These are phyloP conservation scores for Xylariaceae sp. DNA, from an alignment of 2,329 filamentous ascomycete genomes.

Conservation along the genomic window DNA sequence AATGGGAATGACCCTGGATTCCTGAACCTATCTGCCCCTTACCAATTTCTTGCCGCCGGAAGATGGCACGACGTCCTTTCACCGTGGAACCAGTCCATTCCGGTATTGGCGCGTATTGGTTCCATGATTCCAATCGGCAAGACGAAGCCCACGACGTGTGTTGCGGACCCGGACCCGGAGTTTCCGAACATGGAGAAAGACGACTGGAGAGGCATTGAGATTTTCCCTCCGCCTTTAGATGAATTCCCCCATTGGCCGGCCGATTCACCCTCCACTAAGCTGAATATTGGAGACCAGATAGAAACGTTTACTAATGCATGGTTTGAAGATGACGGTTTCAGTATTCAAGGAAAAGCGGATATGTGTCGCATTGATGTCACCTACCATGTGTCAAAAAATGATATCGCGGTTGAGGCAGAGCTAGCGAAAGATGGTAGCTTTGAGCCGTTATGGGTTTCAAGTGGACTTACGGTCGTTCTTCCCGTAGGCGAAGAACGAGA, in stretches of 20 bases:
- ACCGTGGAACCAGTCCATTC: slow-evolving; percentile 50
- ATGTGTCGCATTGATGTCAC: slow-evolving; percentile 29
- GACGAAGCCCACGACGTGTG: slow-evolving; percentile 42
- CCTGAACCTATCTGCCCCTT: slow-evolving; percentile 66
- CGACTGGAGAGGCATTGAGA: slow-evolving; percentile 50
- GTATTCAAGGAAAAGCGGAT: slow-evolving; percentile 34
- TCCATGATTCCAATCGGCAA: slow-evolving; percentile 48
- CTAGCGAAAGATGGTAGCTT: slow-evolving; percentile 32
- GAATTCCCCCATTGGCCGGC: slow-evolving; percentile 25
- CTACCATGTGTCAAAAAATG: slow-evolving; percentile 28
- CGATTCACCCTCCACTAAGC: neutral
- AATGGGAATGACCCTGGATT: slow-evolving; percentile 59
- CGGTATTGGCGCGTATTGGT: slow-evolving; percentile 48
- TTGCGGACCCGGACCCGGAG: slow-evolving; percentile 45
- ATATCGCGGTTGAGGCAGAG: slow-evolving; percentile 30
- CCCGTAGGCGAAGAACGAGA: slow-evolving; percentile 42
- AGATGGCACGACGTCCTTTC: slow-evolving; percentile 49
- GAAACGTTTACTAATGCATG: slow-evolving; percentile 35
- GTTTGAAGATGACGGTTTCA: slow-evolving; percentile 43
- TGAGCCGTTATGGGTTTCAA: slow-evolving; percentile 38
- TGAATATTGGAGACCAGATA: neutral
- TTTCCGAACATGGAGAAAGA: slow-evolving; percentile 47
- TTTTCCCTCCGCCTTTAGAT: slow-evolving; percentile 45
- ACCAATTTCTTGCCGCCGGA: slow-evolving; percentile 57
- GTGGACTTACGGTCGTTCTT: slow-evolving; percentile 37